Evolutionary conservation across 2,329 filamentous ascomycete species (phyloP).

Genomic region (Apiospora marii): DNA sequence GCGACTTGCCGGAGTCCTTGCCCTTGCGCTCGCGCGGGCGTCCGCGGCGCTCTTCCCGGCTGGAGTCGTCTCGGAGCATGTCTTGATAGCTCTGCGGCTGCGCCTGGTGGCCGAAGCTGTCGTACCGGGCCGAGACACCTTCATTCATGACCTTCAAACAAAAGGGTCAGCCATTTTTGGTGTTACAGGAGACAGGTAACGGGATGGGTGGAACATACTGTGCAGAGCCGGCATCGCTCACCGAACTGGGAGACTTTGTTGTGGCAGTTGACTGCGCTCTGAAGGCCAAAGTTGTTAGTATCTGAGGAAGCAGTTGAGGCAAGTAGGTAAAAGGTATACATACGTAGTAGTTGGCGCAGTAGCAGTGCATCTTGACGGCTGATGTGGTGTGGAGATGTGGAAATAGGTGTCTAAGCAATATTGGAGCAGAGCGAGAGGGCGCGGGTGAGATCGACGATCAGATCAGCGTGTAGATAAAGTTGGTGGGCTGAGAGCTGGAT

Average conservation of each 20-base stretch:
- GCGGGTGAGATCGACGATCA: background rate
- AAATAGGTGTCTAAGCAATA: background rate
- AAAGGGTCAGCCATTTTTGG: background rate
- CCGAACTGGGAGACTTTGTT: constrained; percentile 41
- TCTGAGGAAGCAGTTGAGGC: background rate
- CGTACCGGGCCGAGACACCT: constrained; percentile 33
- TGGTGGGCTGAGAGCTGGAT: constrained; percentile 3
- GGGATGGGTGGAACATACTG: constrained; percentile 31
- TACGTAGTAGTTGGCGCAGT: constrained; percentile 43
- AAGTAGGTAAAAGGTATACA: constrained; percentile 20
- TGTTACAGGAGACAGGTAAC: background rate
- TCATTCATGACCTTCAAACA: constrained; percentile 37
- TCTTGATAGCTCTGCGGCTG: constrained; percentile 22
- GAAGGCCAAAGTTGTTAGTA: constrained; percentile 3
- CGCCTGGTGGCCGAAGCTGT: constrained; percentile 25
- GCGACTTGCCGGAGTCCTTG: constrained; percentile 20
- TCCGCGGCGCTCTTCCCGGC: constrained; percentile 28
- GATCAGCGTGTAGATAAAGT: background rate
- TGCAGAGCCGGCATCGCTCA: constrained; percentile 39
- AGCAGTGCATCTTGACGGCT: constrained; percentile 36
- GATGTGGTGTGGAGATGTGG: constrained; percentile 30
- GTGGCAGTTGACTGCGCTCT: constrained; percentile 39
- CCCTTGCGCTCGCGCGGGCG: constrained; percentile 26
- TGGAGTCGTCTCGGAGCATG: constrained; percentile 27
- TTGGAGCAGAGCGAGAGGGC: background rate